Percentiles rank a stretch among this genome's conserved stretches.
Conservation (phyloP, 352 stramenopile species). For the Phytophthora citrophthora region DNA sequence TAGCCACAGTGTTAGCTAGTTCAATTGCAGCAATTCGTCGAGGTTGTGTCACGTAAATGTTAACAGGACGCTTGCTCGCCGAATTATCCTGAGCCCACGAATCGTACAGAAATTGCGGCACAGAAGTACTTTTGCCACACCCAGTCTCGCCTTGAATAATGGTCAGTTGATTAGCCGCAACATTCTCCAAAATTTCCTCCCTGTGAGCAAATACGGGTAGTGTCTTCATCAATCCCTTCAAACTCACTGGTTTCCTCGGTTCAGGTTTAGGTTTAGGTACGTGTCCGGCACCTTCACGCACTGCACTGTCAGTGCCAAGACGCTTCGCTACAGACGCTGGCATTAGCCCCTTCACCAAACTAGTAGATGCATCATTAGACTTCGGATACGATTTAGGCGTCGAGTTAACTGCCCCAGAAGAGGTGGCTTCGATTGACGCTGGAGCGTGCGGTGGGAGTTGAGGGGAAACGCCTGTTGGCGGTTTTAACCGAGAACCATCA, state of each 20-base stretch:
- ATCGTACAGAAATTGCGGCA: slow-evolving; percentile 95
- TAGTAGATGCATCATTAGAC: slow-evolving; percentile 16
- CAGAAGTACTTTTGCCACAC: slow-evolving; percentile 96
- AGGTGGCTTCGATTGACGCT: not conserved
- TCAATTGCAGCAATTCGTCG: slow-evolving; percentile 93
- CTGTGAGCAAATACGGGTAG: slow-evolving; percentile 90
- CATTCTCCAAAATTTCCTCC: slow-evolving; percentile 87
- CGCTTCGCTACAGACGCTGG: slow-evolving; percentile 52
- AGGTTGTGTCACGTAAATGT: slow-evolving; percentile 97
- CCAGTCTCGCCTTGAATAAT: slow-evolving; percentile 95
- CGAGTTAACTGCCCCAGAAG: not conserved
- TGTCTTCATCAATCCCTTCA: slow-evolving; percentile 68
- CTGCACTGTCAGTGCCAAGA: slow-evolving; percentile 31
- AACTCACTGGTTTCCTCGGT: slow-evolving; percentile 30
- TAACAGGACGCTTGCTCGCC: slow-evolving; percentile 65
- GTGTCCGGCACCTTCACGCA: slow-evolving; percentile 22
- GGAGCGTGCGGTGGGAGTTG: slow-evolving; percentile 4
- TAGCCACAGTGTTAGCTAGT: slow-evolving; percentile 90
- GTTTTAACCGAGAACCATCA: not conserved
- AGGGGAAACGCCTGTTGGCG: slow-evolving; percentile 1
- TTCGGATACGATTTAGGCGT: not conserved
- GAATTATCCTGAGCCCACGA: slow-evolving; percentile 41
- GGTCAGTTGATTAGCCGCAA: slow-evolving; percentile 85
- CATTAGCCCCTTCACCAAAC: slow-evolving; percentile 40
- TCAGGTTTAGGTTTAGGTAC: slow-evolving; percentile 8